A percentile compares a stretch with the other conserved stretches of the same genome.
Evolutionary conservation across 208 protist genomes (phyloP).

Genomic region (Acanthamoeba rhysodes): DNA sequence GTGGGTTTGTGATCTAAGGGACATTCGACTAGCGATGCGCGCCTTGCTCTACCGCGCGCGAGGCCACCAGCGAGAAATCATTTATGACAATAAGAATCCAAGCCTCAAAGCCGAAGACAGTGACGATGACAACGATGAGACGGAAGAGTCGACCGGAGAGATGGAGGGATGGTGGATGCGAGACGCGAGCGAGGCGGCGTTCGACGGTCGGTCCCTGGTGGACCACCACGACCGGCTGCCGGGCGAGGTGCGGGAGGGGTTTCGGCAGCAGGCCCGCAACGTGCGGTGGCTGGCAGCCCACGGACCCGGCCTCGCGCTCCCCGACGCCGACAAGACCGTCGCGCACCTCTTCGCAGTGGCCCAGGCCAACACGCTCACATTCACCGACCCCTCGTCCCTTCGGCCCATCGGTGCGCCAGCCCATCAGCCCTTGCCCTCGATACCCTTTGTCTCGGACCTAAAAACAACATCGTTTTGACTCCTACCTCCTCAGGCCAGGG

Average conservation of each 20-base stretch:
- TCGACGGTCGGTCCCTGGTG: neutral
- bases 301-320: neutral
- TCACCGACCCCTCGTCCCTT: conserved; percentile 17
- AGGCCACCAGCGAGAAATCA: neutral
- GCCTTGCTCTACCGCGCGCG: neutral
- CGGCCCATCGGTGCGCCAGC: neutral
- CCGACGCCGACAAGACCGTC: neutral
- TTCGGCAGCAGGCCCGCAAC: conserved; percentile 38
- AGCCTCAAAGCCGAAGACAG: neutral
- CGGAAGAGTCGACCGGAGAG: neutral
- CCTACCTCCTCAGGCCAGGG: neutral
- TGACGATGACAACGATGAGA: neutral
- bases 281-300: conserved; percentile 27
- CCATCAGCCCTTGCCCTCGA: neutral
- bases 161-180: neutral
- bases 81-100: neutral
- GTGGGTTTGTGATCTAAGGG: neutral
- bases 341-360: conserved; percentile 29
- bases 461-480: too few species aligned
- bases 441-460: neutral
- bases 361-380: conserved; percentile 26
- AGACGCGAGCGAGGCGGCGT: neutral
- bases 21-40: neutral
- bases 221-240: neutral
- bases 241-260: neutral